Conservation (phyloP, 2,329 filamentous ascomycete species). For the Scedosporium minutisporum region DNA sequence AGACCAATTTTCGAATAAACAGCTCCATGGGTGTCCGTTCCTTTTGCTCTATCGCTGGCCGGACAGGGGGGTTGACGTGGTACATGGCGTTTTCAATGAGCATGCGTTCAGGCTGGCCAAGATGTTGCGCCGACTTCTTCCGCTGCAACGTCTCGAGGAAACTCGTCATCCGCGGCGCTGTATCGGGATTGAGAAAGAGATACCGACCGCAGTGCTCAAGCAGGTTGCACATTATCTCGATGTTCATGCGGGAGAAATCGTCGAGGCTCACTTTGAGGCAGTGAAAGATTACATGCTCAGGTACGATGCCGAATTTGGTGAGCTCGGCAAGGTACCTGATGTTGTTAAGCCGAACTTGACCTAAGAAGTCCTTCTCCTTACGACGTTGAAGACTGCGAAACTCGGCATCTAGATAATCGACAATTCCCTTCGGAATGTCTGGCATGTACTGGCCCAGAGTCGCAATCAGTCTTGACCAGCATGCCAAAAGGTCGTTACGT, state of each 20-base stretch:
- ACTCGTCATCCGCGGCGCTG: constrained; percentile 81
- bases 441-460: constrained; percentile 90
- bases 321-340: constrained; percentile 96
- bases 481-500: constrained; percentile 78
- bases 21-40: constrained; percentile 88
- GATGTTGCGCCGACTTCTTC: constrained; percentile 91
- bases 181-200: constrained; percentile 83
- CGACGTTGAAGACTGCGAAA: constrained; percentile 93
- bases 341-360: constrained; percentile 85
- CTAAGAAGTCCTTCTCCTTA: constrained; percentile 95
- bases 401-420: constrained; percentile 88
- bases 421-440: constrained; percentile 84
- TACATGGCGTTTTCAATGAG: constrained; percentile 97
- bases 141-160: constrained; percentile 92
- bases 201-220: constrained; percentile 96
- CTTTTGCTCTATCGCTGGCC: constrained; percentile 91
- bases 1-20: constrained; percentile 87
- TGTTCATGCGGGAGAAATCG: constrained; percentile 97
- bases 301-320: constrained; percentile 96
- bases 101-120: constrained; percentile 95
- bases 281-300: constrained; percentile 97
- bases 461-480: constrained; percentile 86
- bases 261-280: constrained; percentile 96
- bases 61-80: constrained; percentile 90
- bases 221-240: constrained; percentile 94